Evolutionary conservation across 306 rosid genomes (phyloP), one percentile per base, ranked within the genome.

Genomic region (Fragaria iinumae): DNA sequence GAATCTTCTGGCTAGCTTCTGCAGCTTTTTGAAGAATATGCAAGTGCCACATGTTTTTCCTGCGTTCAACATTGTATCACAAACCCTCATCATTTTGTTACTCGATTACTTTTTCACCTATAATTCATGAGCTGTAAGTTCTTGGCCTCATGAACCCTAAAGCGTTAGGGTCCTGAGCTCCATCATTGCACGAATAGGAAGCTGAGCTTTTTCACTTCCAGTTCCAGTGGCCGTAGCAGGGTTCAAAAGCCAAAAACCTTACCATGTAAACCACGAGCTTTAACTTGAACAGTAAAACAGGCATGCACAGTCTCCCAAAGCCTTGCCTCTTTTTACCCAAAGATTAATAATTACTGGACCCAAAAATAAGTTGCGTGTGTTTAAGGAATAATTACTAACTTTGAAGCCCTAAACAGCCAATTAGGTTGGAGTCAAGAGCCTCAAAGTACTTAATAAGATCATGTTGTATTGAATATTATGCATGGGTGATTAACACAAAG

Each of bases 131-230:
- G 82, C 76, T 80, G 81, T 38, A 64, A 34, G 63, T 80, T 49
- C 29, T 63, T 13, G 70, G 50, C 13, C 70, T 72, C 71, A 63
- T 66, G 73, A 85, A 78, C 80, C 67, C 11, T 82, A 49, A 80
- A 57, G 47, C 66, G 74, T 72, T 73, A 38, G 64, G 84, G 79
- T 77, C 84, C 78, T 79, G 76, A 48, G 68, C 11, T 69, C 89
- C 89, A 87, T 89, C 87, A 91, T 89, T 77, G 62, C 86, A 76
- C 83, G 79, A 81, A 85, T 84, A 84, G 79, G 83, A 73, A 81
- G 36, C 82, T 77, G 49, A 81, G 62, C 79, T 59, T 50, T 59
- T 36, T 80, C 60, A 65, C 69, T 36, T 25, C 13, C 21, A 44
- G 11, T 74, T 66, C 56, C 75, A 64, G 59, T 80, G 77, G 36